Evolutionary conservation across 2,329 filamentous ascomycete species (phyloP).

Genomic region (Colletotrichum somersetense): DNA sequence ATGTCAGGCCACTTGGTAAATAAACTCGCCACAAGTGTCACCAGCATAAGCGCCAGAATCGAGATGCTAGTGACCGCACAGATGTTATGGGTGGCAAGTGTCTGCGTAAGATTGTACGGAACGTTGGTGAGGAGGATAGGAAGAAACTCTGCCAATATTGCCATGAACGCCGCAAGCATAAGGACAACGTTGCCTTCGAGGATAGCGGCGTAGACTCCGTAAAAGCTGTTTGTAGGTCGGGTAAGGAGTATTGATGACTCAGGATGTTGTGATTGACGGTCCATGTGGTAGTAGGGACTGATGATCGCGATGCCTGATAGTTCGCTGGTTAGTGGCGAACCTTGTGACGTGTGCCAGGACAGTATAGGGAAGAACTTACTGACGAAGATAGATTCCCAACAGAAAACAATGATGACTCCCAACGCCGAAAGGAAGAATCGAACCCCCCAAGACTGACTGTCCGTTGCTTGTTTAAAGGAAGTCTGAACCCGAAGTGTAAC

Average conservation of each 20-base stretch:
- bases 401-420: slow-evolving; percentile 56
- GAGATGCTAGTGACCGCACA: slow-evolving; percentile 56
- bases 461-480: slow-evolving; percentile 52
- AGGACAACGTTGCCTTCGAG: slow-evolving; percentile 55
- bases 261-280: slow-evolving; percentile 50
- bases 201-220: slow-evolving; percentile 56
- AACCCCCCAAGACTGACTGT: slow-evolving; percentile 57
- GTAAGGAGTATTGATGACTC: slow-evolving; percentile 56
- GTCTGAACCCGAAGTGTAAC: slow-evolving; percentile 43
- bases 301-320: slow-evolving; percentile 58
- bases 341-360: too few relatives aligned
- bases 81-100: slow-evolving; percentile 53
- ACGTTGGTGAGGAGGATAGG: slow-evolving; percentile 63
- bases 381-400: slow-evolving; percentile 57
- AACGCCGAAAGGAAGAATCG: slow-evolving; percentile 57
- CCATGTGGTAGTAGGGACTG: slow-evolving; percentile 59
- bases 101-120: slow-evolving; percentile 59
- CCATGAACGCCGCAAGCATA: slow-evolving; percentile 55
- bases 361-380: slow-evolving; percentile 45
- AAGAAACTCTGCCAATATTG: slow-evolving; percentile 63
- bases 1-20: slow-evolving; percentile 58
- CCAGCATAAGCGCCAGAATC: slow-evolving; percentile 58
- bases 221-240: slow-evolving; percentile 60
- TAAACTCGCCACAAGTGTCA: slow-evolving; percentile 56
- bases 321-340: not conserved